Base-by-base conservation (phyloP, 2,329 filamentous ascomycete species). In the Akanthomyces lecanii region DNA sequence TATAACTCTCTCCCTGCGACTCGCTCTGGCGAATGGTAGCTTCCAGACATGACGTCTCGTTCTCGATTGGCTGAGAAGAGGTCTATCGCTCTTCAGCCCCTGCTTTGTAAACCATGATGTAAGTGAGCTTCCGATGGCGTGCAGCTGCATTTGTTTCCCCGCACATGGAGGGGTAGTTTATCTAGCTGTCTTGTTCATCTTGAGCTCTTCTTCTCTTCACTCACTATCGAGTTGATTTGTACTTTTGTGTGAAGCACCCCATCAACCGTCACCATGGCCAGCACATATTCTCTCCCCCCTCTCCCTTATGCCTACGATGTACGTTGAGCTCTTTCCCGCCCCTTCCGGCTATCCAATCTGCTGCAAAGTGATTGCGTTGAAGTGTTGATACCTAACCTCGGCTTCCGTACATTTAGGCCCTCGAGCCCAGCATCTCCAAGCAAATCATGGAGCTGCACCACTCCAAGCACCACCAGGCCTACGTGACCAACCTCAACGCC, bases 371-470 rank as follows among this genome's bases (percentile, higher is more conserved):
- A 11, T 7, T 4, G 5, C 3, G 3, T 10, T 5, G 14, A n/a
- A 51, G 21, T 23, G 36, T 51, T n/a, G 28, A 44, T 54, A 12
- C 47, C 44, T 55, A 23, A 54, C 55, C 40, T 54, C 44, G 21
- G 38, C 8, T 21, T 57, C 33, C 30, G 3, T 38, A 40, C 54
- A 21, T 67, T 8, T 66, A 89, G 85, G 88, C 88, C 40, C 79
- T 91, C 56, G 88, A 90, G 74, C 88, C 88, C 11, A 83, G 86
- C 77, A 92, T 93, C 78, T 90, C 88, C 40, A 81, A 79, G 68
- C 84, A 91, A 74, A 93, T 92, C 75, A 93, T 93, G 90, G 85
- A 89, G 75, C 83, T 93, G 57, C 90, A 93, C 74, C 89, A 93
- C 77, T 78, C 79, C 74, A 91, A 91, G 78, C 90, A 93, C 74